phyloP scores from a whole-genome alignment of 208 protist species.

The Kentomonas sorsogonicus region DNA sequence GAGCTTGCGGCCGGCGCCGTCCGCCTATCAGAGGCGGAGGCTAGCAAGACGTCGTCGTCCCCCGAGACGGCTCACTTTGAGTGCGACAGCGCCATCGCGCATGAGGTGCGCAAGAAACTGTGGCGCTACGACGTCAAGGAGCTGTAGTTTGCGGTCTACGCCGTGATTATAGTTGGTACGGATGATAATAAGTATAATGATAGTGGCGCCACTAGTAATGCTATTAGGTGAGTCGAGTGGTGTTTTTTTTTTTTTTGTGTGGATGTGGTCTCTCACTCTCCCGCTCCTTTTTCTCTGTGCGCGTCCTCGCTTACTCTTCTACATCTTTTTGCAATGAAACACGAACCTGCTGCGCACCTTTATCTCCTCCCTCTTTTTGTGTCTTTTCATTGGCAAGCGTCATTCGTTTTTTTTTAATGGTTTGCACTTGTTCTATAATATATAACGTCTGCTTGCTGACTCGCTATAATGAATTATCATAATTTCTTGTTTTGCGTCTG shows the following conservation, averaged over 20 bases:
- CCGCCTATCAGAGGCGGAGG: too few species aligned
- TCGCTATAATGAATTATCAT: not conserved
- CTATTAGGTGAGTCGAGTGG: not conserved
- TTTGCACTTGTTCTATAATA: not conserved
- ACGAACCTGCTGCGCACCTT: not conserved
- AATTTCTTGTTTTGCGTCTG: not conserved
- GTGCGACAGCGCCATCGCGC: constrained; percentile 29
- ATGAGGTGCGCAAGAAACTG: constrained; percentile 65
- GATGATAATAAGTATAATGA: too few species aligned
- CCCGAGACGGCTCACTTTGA: constrained; percentile 56
- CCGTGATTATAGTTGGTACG: too few species aligned
- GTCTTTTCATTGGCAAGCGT: not conserved
- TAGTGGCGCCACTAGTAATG: too few species aligned
- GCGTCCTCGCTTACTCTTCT: not conserved
- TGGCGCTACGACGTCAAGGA: constrained; percentile 85
- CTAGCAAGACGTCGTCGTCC: not conserved
- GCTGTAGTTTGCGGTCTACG: constrained; percentile 12
- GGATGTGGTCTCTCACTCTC: not conserved
- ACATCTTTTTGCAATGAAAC: not conserved
- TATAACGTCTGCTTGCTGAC: not conserved
- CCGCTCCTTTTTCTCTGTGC: not conserved
- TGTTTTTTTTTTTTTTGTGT: not conserved
- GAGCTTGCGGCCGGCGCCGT: not conserved
- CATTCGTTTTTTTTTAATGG: not conserved
- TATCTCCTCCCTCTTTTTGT: not conserved